phyloP scores from a whole-genome alignment of 345 rosid species.

The Camelina sativa region DNA sequence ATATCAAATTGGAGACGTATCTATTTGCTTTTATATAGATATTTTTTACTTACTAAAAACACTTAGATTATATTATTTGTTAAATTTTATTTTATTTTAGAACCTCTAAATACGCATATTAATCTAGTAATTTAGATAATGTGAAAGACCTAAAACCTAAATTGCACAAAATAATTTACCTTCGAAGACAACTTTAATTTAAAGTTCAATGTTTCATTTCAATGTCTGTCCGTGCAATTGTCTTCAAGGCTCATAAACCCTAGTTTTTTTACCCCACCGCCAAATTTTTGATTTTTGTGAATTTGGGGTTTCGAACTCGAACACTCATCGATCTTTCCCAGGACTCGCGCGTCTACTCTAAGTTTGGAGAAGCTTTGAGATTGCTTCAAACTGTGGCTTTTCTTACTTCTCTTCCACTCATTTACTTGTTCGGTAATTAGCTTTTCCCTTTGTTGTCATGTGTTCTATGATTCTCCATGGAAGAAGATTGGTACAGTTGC shows the following conservation, averaged over 20 bases:
- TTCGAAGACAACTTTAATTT: no score
- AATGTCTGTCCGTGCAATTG: no score
- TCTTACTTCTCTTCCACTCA: not conserved
- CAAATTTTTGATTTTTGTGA: not conserved
- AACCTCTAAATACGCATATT: no score
- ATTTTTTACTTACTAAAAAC: no score
- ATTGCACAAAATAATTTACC: no score
- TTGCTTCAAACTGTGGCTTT: not conserved
- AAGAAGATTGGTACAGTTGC: conserved; percentile 5
- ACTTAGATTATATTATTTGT: no score
- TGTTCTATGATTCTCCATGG: conserved; percentile 28
- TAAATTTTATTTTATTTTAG: no score
- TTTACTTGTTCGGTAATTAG: not conserved
- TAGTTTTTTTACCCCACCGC: not conserved
- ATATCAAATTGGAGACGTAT: no score
- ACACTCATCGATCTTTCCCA: not conserved
- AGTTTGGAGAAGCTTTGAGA: not conserved
- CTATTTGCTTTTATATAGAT: no score
- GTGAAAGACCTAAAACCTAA: no score
- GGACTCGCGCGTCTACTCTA: not conserved
- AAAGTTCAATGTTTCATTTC: no score
- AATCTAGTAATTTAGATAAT: no score
- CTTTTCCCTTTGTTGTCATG: conserved; percentile 13
- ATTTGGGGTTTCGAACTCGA: not conserved
- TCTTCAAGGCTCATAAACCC: not conserved